Base-by-base conservation (phyloP, 768 basidiomycete genomes). In the Agrocybe praecox region DNA sequence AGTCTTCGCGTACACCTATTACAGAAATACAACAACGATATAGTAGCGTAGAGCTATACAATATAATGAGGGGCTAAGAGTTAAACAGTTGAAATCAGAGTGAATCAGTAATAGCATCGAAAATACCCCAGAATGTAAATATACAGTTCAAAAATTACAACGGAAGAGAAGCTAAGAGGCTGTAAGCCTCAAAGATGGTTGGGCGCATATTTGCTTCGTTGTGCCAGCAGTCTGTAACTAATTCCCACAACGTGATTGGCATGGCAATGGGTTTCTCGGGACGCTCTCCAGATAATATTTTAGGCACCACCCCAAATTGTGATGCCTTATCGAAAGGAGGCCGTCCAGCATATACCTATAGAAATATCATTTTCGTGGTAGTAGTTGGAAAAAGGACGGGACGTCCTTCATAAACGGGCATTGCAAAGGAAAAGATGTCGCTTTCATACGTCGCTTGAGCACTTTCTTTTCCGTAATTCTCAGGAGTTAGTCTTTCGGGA, bases 381-480 rank as follows among this genome's bases (percentile, higher is more conserved):
- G 33, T 8, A 32, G 7, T 9, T 22, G 44, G 9, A 45, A n/a
- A 45, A n/a, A n/a, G 7, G 8, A 22, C 8, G 18, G 8, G 17
- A 26, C 42, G 10, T 49, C 48, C 52, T 48, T 58, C 60, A 29
- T 54, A 61, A 0, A 70, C 58, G 1, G 64, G 34, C 69, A 70
- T 70, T 0, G 60, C 67, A 29, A 68, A 67, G 2, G 69, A 66
- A 26, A 62, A 70, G 5, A 70, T 63, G 55, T 70, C 69, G 29
- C 69, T 67, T 14, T 49, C 6, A 33, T 59, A 57, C 4, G 69
- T 70, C 7, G 67, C 58, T 29, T 56, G 56, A 0, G 61, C 58
- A 14, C 33, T 58, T 11, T 45, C 12, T 6, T 33, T n/a, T 9
- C 60, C 52, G 29, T 49, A 61, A 0, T 33, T 52, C 14, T 62